Conservation (phyloP, 176 grass and related monocot genomes). For the Tuctoria greenei region DNA sequence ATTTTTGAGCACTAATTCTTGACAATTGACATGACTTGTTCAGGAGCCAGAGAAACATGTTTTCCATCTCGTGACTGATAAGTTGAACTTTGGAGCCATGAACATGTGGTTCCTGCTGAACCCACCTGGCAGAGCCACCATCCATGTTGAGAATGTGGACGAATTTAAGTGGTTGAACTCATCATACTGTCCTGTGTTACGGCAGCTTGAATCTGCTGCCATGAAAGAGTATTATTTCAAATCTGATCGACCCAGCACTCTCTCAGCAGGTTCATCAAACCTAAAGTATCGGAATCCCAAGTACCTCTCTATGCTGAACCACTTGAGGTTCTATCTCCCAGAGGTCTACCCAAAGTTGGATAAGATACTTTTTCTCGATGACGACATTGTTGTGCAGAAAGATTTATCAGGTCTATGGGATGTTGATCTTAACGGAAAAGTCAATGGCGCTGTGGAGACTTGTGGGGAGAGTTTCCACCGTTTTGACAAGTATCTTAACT, state of each 20-base stretch:
- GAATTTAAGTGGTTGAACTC: slow-evolving; percentile 99
- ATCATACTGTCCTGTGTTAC: slow-evolving; percentile 92
- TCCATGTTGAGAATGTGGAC: slow-evolving; percentile 98
- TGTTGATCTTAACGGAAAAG: slow-evolving; percentile 94
- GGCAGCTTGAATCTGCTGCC: slow-evolving; percentile 83
- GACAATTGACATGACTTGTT: slow-evolving; percentile 7
- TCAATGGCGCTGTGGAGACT: slow-evolving; percentile 94
- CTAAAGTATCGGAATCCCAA: slow-evolving; percentile 97
- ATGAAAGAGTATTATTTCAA: slow-evolving; percentile 99
- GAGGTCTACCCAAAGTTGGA: slow-evolving; percentile 94
- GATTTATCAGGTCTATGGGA: slow-evolving; percentile 97
- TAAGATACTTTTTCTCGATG: slow-evolving; percentile 97
- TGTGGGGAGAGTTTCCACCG: slow-evolving; percentile 97
- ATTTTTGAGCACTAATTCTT: slow-evolving; percentile 2
- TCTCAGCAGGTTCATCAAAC: slow-evolving; percentile 81
- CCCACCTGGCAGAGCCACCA: slow-evolving; percentile 87
- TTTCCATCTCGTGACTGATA: slow-evolving; percentile 98
- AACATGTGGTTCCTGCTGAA: slow-evolving; percentile 99
- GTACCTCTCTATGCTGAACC: slow-evolving; percentile 97
- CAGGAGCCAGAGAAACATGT: slow-evolving; percentile 99
- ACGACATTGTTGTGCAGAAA: slow-evolving; percentile 99
- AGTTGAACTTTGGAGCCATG: slow-evolving; percentile 98
- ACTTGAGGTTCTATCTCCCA: slow-evolving; percentile 96
- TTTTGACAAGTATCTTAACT: slow-evolving; percentile 99
- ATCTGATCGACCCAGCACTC: slow-evolving; percentile 81